A percentile compares a stretch with the other conserved stretches of the same genome.
phyloP scores from a whole-genome alignment of 2,329 filamentous ascomycete species.

The Albifimbria verrucaria region DNA sequence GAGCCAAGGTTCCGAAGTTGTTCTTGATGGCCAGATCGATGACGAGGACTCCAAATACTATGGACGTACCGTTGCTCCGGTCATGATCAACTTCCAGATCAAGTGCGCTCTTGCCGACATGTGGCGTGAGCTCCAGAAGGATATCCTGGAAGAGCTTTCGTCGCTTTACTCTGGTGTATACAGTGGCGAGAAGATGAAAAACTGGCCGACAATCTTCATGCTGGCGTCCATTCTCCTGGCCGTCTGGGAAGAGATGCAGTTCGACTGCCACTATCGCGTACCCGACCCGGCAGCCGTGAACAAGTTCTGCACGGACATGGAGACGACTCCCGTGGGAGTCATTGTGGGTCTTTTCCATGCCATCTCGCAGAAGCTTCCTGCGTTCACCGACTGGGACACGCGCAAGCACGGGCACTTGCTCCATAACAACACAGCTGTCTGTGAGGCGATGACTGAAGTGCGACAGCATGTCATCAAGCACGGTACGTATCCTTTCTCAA shows the following conservation, averaged over 20 bases:
- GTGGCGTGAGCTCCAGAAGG: slow-evolving; percentile 97
- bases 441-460: slow-evolving; percentile 95
- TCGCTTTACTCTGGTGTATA: slow-evolving; percentile 95
- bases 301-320: slow-evolving; percentile 97
- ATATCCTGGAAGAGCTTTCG: slow-evolving; percentile 91
- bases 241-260: slow-evolving; percentile 99
- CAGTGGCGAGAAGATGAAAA: slow-evolving; percentile 94
- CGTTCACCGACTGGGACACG: slow-evolving; percentile 93
- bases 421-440: slow-evolving; percentile 87
- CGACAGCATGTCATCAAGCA: slow-evolving; percentile 89
- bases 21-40: slow-evolving; percentile 77
- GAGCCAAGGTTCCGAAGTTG: slow-evolving; percentile 76
- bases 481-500: slow-evolving; percentile 57
- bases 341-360: slow-evolving; percentile 96
- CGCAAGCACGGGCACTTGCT: slow-evolving; percentile 85
- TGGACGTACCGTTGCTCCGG: slow-evolving; percentile 86
- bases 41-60: slow-evolving; percentile 83
- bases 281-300: slow-evolving; percentile 80
- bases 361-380: slow-evolving; percentile 93
- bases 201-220: slow-evolving; percentile 99
- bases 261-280: slow-evolving; percentile 94
- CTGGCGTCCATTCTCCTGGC: slow-evolving; percentile 87
- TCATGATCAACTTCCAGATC: slow-evolving; percentile 99
- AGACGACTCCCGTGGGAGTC: slow-evolving; percentile 90
- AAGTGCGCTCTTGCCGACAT: slow-evolving; percentile 96